Base-by-base conservation (phyloP, 2,329 filamentous ascomycete genomes). In the Calonectria pauciramosa region DNA sequence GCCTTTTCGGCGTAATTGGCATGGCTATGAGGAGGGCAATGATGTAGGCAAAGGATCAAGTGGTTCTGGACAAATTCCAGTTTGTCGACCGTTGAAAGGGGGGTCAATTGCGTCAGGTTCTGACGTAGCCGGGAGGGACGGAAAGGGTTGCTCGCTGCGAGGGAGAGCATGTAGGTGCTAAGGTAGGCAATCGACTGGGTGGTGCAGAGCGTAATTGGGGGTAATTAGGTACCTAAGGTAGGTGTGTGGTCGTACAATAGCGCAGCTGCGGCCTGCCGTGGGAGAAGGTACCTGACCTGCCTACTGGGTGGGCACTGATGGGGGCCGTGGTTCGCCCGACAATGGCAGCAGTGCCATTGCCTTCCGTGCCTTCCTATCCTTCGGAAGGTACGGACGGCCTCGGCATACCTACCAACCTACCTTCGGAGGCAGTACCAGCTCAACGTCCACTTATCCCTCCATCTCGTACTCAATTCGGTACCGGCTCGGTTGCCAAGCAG, bases 21-120 rank as follows among this genome's bases (percentile, higher is more conserved):
- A 68, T 68, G 70, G 64, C 32, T 18, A 68, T 68, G 70, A 66
- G 51, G 49, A 52, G 52, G 44, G 70, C 38, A 54, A 72, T 71
- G 68, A 44, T 44, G 64, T 36, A 49, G 70, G 38, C 34, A 44
- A 52, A 71, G 68, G 66, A 63, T 66, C 60, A 47, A 59, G 54
- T 64, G 65, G 70, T 64, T 65, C 26, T 38, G 41, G 34, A 72
- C 52, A 72, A 68, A 64, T 44, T 68, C 70, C 65, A 72, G 65
- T 64, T 68, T 65, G 47, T 63, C 28, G 59, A 38, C 51, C 32
- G 64, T 68, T 63, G 36, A 68, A 49, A 30, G 41, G 64, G 52
- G 67, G 36, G 49, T 38, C 51, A 68, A 69, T 73, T 73, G 71
- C 66, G 71, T 65, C 71, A 73, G 56, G 66, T 38, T 49, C 66